Conservation (phyloP, 2,329 filamentous ascomycete species). For the Cryphonectria japonica region DNA sequence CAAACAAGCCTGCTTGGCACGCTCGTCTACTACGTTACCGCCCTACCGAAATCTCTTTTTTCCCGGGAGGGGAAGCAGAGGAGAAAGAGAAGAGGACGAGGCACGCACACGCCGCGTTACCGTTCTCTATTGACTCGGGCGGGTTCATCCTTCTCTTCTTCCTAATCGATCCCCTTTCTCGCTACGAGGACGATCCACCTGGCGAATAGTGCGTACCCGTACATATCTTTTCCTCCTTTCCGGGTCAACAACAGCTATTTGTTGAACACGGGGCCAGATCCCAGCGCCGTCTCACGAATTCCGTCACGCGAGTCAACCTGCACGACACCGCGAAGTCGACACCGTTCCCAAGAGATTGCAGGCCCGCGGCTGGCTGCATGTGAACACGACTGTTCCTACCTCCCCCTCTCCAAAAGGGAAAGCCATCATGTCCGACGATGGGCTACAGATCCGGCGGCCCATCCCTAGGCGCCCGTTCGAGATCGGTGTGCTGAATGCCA, state of each 20-base stretch:
- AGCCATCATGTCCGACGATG: slow-evolving; percentile 45
- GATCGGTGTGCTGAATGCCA: slow-evolving; percentile 53
- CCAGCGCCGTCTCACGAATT: not conserved
- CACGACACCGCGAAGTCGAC: not conserved
- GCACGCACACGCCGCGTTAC: not conserved
- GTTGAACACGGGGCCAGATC: not conserved
- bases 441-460: slow-evolving; percentile 66
- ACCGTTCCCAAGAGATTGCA: not conserved
- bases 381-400: slow-evolving; percentile 9
- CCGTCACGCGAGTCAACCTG: not conserved
- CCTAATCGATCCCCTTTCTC: not conserved
- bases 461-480: slow-evolving; percentile 74
- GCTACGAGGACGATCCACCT: not conserved
- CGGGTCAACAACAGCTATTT: not conserved
- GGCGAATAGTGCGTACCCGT: not conserved
- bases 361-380: slow-evolving; percentile 7
- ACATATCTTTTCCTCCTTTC: not conserved
- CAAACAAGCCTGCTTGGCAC: not conserved
- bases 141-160: not conserved
- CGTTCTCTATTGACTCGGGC: not conserved
- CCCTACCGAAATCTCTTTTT: not conserved
- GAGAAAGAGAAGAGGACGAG: not conserved
- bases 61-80: not conserved
- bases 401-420: not conserved
- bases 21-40: not conserved